Conservation (phyloP, 129 eudicot species). For the Flaveria robusta region DNA sequence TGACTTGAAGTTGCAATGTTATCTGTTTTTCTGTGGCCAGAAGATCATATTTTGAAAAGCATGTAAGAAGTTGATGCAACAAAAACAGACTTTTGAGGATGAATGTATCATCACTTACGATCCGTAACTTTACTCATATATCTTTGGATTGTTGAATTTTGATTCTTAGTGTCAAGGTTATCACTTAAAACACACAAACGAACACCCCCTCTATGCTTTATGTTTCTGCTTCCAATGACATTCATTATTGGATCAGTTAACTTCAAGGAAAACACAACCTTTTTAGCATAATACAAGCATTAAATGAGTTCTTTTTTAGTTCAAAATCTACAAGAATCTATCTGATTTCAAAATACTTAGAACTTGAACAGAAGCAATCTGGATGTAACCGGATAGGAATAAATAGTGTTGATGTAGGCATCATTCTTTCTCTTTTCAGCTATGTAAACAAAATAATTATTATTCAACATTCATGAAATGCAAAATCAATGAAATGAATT, state of each 20-base stretch:
- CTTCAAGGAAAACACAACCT: background rate
- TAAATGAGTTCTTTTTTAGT: background rate
- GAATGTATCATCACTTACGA: background rate
- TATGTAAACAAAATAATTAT: too few relatives aligned
- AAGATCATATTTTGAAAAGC: background rate
- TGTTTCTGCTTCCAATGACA: background rate
- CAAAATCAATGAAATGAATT: too few relatives aligned
- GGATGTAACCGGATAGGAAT: too few relatives aligned
- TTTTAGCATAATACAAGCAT: constrained; percentile 2
- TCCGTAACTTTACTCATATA: background rate
- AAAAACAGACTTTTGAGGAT: background rate
- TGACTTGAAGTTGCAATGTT: background rate
- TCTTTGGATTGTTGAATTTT: too few relatives aligned
- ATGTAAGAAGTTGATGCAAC: background rate
- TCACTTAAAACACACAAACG: background rate
- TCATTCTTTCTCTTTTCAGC: too few relatives aligned
- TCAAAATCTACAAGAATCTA: background rate
- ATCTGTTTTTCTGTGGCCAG: background rate
- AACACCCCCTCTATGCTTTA: background rate
- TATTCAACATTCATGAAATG: too few relatives aligned
- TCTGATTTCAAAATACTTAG: background rate
- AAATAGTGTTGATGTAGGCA: too few relatives aligned
- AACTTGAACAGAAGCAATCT: too few relatives aligned
- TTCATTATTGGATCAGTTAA: too few relatives aligned
- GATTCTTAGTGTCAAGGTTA: background rate